Evolutionary conservation across 2,329 filamentous ascomycete species (phyloP).

Genomic region (Diaporthe vaccinii): DNA sequence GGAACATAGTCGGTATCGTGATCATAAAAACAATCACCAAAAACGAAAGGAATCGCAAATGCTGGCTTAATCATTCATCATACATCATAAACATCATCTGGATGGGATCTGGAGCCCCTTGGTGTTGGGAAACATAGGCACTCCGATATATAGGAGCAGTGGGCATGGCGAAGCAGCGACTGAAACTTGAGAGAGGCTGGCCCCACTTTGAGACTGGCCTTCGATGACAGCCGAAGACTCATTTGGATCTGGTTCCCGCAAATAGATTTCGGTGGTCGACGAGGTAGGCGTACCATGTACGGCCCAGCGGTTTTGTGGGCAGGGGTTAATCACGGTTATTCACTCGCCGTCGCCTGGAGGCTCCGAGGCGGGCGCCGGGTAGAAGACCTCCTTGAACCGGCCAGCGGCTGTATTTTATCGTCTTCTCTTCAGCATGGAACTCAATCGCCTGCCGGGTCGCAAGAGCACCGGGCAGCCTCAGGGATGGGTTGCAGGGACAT

Average conservation of each 20-base stretch:
- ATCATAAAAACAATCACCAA: neutral
- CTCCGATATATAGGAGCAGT: too few relatives aligned
- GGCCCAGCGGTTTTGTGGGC: neutral
- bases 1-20: neutral
- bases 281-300: too few relatives aligned
- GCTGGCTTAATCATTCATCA: neutral
- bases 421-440: neutral
- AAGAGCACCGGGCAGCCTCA: neutral
- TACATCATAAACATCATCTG: neutral
- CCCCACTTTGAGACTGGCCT: neutral
- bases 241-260: neutral
- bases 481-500: neutral
- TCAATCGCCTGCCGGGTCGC: neutral
- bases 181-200: neutral
- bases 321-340: too few relatives aligned
- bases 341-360: constrained; percentile 34
- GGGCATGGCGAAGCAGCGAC: neutral
- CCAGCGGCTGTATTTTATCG: constrained; percentile 48
- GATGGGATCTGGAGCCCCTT: too few relatives aligned
- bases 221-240: neutral
- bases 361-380: constrained; percentile 41
- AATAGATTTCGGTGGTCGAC: neutral
- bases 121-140: neutral
- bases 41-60: neutral
- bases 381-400: constrained; percentile 59